Base-by-base conservation (phyloP, 306 rosid genomes). In the Bauhinia variegata region DNA sequence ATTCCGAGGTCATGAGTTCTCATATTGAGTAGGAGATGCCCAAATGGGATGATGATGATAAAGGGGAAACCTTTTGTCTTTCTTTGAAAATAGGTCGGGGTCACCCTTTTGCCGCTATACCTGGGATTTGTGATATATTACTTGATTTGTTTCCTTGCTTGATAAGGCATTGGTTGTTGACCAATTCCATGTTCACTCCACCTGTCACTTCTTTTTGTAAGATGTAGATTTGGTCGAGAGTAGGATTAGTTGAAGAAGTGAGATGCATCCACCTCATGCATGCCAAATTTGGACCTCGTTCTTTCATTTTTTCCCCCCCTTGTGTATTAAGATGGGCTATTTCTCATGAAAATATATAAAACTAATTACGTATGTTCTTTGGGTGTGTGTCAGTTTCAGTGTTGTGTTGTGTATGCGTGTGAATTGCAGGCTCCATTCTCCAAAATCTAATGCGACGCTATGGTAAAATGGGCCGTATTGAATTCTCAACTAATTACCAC, bases 1-100 rank as follows among this genome's bases (percentile, higher is more conserved):
- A 51, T 85, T 88, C 57, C 83, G 96, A 74, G 97, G 99, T 69
- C 96, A 93, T 14, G 97, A 93, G 72, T 90, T 93, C 81, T 93
- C 99, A 49, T 93, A 93, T 76, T 93, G 77, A 80, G 73, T 62
- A 56, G 73, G 78, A 60, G 72, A 60, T 38, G 37, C 41, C 61
- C 47, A 55, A 43, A 65, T 47, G 47, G 7, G 77, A 13, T 31
- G 64, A 66, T 54, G 67, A 68, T 52, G 69, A n/a, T 62, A 67
- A 58, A 36, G 16, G 49, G 80, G 71, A 65, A 60, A 63, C 58
- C 59, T 34, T 49, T 32, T 42, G 9, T 75, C 70, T 46, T 14
- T 71, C 62, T 19, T 65, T 32, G 74, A 43, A 60, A 67, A 60
- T 68, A 57, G 60, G 54, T 19, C 61, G 57, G 31, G 82, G 62